Base-by-base conservation (phyloP, 2,329 filamentous ascomycete species). In the Aspergillus novoparasiticus region DNA sequence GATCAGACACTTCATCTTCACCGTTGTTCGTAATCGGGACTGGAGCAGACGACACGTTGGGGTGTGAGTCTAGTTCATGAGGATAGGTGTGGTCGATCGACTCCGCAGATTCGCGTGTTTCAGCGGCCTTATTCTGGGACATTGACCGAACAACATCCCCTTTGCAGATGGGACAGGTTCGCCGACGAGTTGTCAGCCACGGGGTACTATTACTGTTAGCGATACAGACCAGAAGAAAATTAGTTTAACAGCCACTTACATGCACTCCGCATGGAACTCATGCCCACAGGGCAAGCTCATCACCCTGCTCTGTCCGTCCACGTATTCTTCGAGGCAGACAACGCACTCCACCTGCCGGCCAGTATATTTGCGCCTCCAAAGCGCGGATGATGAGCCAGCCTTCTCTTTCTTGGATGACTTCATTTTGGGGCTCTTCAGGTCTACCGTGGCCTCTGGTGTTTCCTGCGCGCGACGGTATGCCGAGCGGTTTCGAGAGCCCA, bases 131-230 rank as follows among this genome's bases (percentile, higher is more conserved):
- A n/a, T 66, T 68, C 36, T 82, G 83, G 21, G 88, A 85, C 67
- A 93, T 73, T 1, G 81, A 83, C 50, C 81, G 78, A 19, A 99
- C 94, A 41, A 99, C 95, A 75, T 99, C 95, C 56, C 94, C 93
- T 81, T 99, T 99, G 82, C 95, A 99, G 64, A 99, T 98, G 0
- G 95, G 95, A 72, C 95, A 99, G n/a, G 95, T 99, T 66, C 95
- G 90, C 67, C 95, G 90, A 56, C 94, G 89, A 19, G 94, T 98
- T 0, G 94, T 97, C 58, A 99, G 83, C 95, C 95, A 99, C 2
- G 95, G 95, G 5, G 95, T 98, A 75, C 93, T 97, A 67, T 30
- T 39, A 43, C 14, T 32, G 26, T 69, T 65, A 73, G 73, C 71
- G 67, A 59, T 8, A 48, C 26, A 26, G 30, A 39, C 34, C 21